These are phyloP conservation scores for Xylariaceae sp. DNA, from an alignment of 2,329 filamentous ascomycete species.

Conservation along the genomic window DNA sequence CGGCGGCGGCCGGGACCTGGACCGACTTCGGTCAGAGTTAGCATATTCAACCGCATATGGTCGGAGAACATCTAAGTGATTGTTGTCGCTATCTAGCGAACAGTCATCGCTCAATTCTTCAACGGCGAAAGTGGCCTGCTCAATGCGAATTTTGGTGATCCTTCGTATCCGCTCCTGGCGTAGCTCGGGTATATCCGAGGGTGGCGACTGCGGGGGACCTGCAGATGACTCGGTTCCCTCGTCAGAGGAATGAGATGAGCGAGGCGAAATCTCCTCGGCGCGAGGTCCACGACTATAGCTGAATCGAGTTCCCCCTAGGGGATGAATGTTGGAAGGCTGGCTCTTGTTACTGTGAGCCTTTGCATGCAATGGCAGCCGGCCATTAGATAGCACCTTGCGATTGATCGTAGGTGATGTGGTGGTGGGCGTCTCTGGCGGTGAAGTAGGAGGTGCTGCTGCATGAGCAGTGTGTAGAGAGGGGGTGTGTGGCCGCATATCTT, in stretches of 20 bases:
- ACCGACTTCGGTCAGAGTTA: constrained; percentile 35
- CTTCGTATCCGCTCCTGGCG: constrained; percentile 26
- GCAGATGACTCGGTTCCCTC: constrained; percentile 31
- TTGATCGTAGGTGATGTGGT: constrained; percentile 36
- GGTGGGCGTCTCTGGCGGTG: constrained; percentile 46
- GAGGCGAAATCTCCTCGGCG: constrained; percentile 38
- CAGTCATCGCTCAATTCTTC: constrained; percentile 37
- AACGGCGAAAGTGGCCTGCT: constrained; percentile 31
- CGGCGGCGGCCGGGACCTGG: constrained; percentile 29
- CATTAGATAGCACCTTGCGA: constrained; percentile 29
- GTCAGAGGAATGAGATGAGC: constrained; percentile 36
- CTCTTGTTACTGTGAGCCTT: constrained; percentile 30
- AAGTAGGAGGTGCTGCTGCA: constrained; percentile 39
- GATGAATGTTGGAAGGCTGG: constrained; percentile 38
- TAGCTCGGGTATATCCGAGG: constrained; percentile 30
- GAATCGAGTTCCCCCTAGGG: constrained; percentile 38
- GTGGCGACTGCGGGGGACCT: constrained; percentile 33
- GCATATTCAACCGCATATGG: constrained; percentile 36
- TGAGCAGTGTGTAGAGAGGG: constrained; percentile 34
- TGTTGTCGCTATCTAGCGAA: constrained; percentile 31
- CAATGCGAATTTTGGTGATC: constrained; percentile 17
- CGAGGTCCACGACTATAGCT: constrained; percentile 32
- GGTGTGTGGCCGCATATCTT: constrained; percentile 37
- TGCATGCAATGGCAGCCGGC: constrained; percentile 21
- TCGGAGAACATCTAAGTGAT: constrained; percentile 30